Evolutionary conservation across 2,329 filamentous ascomycete genomes (phyloP).

Genomic region (Scedosporium minutisporum): DNA sequence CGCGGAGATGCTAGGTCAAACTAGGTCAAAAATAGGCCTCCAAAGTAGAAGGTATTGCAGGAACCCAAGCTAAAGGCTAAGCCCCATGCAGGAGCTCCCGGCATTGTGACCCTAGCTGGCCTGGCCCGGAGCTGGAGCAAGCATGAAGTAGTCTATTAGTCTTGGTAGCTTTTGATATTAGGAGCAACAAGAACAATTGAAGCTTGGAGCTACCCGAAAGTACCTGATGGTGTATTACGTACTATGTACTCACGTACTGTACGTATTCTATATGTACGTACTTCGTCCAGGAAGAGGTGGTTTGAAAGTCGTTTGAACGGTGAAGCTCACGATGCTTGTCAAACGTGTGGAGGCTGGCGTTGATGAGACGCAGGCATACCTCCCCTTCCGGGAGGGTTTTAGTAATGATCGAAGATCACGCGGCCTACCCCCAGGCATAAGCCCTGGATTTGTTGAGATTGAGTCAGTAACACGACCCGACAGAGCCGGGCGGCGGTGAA

Average conservation of each 20-base stretch:
- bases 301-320: neutral
- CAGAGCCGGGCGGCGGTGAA: neutral
- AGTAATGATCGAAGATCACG: neutral
- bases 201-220: neutral
- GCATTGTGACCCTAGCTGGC: neutral
- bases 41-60: neutral
- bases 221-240: neutral
- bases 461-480: neutral
- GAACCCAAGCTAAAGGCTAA: neutral
- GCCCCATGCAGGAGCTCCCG: neutral
- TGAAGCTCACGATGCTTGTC: conserved; percentile 1
- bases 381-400: neutral
- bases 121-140: neutral
- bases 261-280: too few relatives aligned
- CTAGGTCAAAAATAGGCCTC: neutral
- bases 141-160: neutral
- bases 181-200: neutral
- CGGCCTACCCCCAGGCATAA: neutral
- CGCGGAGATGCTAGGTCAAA: neutral
- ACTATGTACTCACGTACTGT: neutral
- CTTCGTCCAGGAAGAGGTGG: too few relatives aligned
- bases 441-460: neutral
- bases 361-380: neutral
- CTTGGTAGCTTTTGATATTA: neutral
- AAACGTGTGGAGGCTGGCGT: neutral